phyloP scores from a whole-genome alignment of 257 asterid species.

The Solanum appendiculatum region DNA sequence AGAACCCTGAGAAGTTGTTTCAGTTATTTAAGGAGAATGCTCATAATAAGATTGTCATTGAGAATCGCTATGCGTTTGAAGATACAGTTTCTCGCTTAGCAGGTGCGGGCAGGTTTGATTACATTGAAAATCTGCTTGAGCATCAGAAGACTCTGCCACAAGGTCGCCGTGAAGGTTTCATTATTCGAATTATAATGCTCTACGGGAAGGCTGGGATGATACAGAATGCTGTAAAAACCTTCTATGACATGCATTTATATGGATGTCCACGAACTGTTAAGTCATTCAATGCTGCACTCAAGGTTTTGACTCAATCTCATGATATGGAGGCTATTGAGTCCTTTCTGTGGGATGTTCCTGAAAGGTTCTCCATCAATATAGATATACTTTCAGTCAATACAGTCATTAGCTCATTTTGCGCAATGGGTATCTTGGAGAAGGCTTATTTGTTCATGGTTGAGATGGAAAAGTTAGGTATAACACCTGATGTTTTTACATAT shows the following conservation, averaged over 20 bases:
- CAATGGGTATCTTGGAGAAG: constrained; percentile 45
- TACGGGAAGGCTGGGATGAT: constrained; percentile 72
- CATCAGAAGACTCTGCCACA: constrained; percentile 80
- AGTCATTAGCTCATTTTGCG: constrained; percentile 58
- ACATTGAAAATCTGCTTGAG: constrained; percentile 63
- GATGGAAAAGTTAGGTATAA: constrained; percentile 49
- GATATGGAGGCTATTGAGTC: constrained; percentile 44
- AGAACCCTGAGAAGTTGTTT: constrained; percentile 63
- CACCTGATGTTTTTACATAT: constrained; percentile 71
- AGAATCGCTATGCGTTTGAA: constrained; percentile 65
- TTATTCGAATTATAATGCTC: constrained; percentile 58
- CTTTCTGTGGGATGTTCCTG: constrained; percentile 39
- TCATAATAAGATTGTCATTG: constrained; percentile 50
- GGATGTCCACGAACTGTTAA: constrained; percentile 64
- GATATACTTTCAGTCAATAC: constrained; percentile 54
- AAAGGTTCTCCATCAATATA: constrained; percentile 31
- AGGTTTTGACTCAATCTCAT: constrained; percentile 53
- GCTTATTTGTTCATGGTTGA: constrained; percentile 46
- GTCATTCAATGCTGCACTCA: constrained; percentile 70
- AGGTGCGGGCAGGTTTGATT: constrained; percentile 70
- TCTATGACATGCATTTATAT: constrained; percentile 63
- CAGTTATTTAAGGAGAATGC: constrained; percentile 68
- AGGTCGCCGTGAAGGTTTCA: constrained; percentile 84
- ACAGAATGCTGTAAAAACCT: constrained; percentile 54
- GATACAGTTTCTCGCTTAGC: constrained; percentile 67